Percentiles rank a stretch among this genome's conserved stretches.
These are phyloP conservation scores for Arachis stenosperma DNA, from an alignment of 306 rosid genomes.

Conservation along the genomic window DNA sequence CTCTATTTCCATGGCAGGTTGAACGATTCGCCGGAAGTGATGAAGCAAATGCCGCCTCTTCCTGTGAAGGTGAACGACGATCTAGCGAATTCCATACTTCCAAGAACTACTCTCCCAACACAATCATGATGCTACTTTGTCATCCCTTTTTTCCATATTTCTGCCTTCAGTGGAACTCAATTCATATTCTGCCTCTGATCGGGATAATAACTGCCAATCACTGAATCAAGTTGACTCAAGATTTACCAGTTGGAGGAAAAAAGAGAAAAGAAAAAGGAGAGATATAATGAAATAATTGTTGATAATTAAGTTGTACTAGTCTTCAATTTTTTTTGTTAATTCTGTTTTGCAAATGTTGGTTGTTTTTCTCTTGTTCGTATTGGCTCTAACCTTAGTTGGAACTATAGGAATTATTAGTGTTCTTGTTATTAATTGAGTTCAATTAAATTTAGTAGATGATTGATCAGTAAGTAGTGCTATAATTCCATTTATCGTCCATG, in stretches of 20 bases:
- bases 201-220: slow-evolving; percentile 33
- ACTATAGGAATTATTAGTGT: slow-evolving; percentile 53
- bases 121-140: slow-evolving; percentile 55
- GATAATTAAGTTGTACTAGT: slow-evolving; percentile 47
- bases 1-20: slow-evolving; percentile 47
- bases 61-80: slow-evolving; percentile 91
- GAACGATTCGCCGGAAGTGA: slow-evolving; percentile 76
- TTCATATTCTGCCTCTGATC: slow-evolving; percentile 30
- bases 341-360: slow-evolving; percentile 33
- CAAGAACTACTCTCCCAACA: slow-evolving; percentile 57
- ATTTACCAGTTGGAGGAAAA: slow-evolving; percentile 27
- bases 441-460: slow-evolving; percentile 46
- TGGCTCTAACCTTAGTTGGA: slow-evolving; percentile 46
- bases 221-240: slow-evolving; percentile 46
- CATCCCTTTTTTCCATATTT: slow-evolving; percentile 35
- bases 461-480: slow-evolving; percentile 44
- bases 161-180: slow-evolving; percentile 36
- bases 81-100: slow-evolving; percentile 77
- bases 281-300: slow-evolving; percentile 36
- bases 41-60: slow-evolving; percentile 98
- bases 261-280: slow-evolving; percentile 34
- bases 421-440: slow-evolving; percentile 42
- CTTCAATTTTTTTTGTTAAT: slow-evolving; percentile 15
- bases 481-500: slow-evolving; percentile 36
- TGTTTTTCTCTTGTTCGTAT: slow-evolving; percentile 40